Conservation (phyloP, 371 early-diverging fungal species). For the Mucor saturninus region DNA sequence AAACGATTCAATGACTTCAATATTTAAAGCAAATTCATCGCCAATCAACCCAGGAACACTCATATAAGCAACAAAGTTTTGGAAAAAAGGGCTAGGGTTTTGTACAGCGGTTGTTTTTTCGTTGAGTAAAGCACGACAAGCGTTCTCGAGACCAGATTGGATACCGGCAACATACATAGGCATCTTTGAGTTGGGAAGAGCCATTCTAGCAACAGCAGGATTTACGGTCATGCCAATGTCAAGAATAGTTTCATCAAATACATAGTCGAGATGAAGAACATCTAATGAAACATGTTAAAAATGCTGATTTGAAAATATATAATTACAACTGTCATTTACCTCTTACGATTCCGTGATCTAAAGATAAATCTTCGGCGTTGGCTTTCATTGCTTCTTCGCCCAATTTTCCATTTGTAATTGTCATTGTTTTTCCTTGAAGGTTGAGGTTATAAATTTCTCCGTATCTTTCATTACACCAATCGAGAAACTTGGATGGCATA, state of each 20-base stretch:
- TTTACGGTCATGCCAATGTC: conserved; percentile 38
- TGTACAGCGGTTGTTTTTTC: conserved; percentile 12
- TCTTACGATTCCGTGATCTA: conserved; percentile 36
- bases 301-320: background rate
- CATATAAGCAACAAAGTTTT: conserved; percentile 43
- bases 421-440: conserved; percentile 26
- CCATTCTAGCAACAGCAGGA: conserved; percentile 29
- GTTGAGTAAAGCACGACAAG: conserved; percentile 15
- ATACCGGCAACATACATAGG: conserved; percentile 26
- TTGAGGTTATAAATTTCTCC: conserved; percentile 42
- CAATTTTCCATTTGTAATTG: conserved; percentile 29
- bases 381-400: conserved; percentile 44
- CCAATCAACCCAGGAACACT: conserved; percentile 43
- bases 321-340: conserved; percentile 18
- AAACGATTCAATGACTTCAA: conserved; percentile 37
- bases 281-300: conserved; percentile 19
- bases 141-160: conserved; percentile 29
- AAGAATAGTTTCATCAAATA: conserved; percentile 25
- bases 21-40: conserved; percentile 31
- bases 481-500: conserved; percentile 33
- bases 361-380: conserved; percentile 24
- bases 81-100: conserved; percentile 30
- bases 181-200: conserved; percentile 26
- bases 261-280: conserved; percentile 36
- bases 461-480: conserved; percentile 41